Percentiles rank a stretch among this genome's conserved stretches.
Evolutionary conservation across 225 moss, liverwort and hornwort genomes (phyloP).

Genomic region (Sphagnum tenellum): DNA sequence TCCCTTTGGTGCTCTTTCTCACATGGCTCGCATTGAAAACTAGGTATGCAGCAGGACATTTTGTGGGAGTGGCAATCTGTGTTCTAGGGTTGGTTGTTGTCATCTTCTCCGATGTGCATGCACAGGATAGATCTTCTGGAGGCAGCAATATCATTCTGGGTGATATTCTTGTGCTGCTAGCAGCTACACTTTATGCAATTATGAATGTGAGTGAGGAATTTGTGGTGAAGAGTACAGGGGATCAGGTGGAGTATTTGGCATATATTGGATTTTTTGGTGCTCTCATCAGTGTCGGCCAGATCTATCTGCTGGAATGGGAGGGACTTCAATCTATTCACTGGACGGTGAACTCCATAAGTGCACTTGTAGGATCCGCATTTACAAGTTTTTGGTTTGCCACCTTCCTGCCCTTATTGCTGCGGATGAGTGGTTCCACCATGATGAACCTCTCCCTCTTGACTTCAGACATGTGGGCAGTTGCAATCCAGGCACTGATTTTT

Average conservation of each 20-base stretch:
- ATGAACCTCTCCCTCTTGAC: slow-evolving; percentile 84
- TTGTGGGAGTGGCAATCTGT: slow-evolving; percentile 62
- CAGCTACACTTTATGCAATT: slow-evolving; percentile 62
- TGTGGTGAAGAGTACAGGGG: slow-evolving; percentile 56
- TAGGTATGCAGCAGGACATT: slow-evolving; percentile 44
- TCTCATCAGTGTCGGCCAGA: slow-evolving; percentile 64
- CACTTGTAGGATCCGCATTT: slow-evolving; percentile 37
- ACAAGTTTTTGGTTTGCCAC: slow-evolving; percentile 55
- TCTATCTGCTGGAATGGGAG: slow-evolving; percentile 30
- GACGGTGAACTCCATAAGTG: slow-evolving; percentile 14
- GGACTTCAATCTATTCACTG: slow-evolving; percentile 24
- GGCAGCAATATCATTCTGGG: slow-evolving; percentile 63
- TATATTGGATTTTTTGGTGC: slow-evolving; percentile 70
- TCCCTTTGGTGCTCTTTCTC: slow-evolving; percentile 75
- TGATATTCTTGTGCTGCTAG: slow-evolving; percentile 51
- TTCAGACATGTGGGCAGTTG: slow-evolving; percentile 94
- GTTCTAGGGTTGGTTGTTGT: slow-evolving; percentile 59
- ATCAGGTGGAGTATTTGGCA: slow-evolving; percentile 71
- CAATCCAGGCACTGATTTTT: slow-evolving; percentile 58
- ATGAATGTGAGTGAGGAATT: slow-evolving; percentile 87
- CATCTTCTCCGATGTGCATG: slow-evolving; percentile 83
- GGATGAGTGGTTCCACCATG: slow-evolving; percentile 84
- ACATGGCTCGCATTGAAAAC: slow-evolving; percentile 61
- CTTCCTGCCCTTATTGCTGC: slow-evolving; percentile 49
- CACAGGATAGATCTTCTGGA: slow-evolving; percentile 39